Evolutionary conservation across 805 yeast genomes (phyloP), one percentile per base, ranked within the genome.

Genomic region (Wickerhamomyces queroliae): DNA sequence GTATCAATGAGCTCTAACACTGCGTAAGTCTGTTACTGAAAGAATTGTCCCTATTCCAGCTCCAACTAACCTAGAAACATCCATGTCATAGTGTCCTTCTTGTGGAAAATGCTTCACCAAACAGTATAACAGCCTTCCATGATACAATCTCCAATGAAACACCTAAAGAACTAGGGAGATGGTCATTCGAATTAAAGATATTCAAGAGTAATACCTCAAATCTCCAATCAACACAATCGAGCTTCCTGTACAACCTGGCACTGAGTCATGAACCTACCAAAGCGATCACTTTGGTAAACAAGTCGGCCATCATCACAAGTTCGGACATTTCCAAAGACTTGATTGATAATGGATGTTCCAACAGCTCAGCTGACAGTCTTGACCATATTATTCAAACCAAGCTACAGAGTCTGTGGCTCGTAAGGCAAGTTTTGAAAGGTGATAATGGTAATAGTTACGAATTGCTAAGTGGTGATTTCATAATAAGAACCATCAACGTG

Each of bases 361-460:
- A 74, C 1, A 78, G 80, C 1, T 49, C 75, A 38, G 71, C 70
- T 39, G 85, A 80, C 42, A 67, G 72, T 20, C 72, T 83, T 50
- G 86, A 79, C 37, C 53, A 58, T 27, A 67, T 85, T 33, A 56
- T 81, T 2, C 64, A 64, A 17, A 69, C 70, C 24, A 81, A 83
- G 50, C 58, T 86, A 39, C 83, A 78, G 53, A 75, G 85, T 46
- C 55, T 81, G 37, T 86, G 95, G 95, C 61, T 68, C 0, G 67
- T 75, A 33, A 66, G 86, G 44, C 95, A 86, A 56, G 66, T 74
- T 9, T 70, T 84, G 36, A 74, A 76, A 50, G 93, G 91, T 2
- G 90, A 83, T 44, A 82, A 83, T 9, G 95, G 95, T 0, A 71
- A 72, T 38, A 73, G 76, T 5, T 85, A 80, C 52, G 73, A 74